Conservation (phyloP, 768 basidiomycete species). For the Pleurotus pulmonarius region DNA sequence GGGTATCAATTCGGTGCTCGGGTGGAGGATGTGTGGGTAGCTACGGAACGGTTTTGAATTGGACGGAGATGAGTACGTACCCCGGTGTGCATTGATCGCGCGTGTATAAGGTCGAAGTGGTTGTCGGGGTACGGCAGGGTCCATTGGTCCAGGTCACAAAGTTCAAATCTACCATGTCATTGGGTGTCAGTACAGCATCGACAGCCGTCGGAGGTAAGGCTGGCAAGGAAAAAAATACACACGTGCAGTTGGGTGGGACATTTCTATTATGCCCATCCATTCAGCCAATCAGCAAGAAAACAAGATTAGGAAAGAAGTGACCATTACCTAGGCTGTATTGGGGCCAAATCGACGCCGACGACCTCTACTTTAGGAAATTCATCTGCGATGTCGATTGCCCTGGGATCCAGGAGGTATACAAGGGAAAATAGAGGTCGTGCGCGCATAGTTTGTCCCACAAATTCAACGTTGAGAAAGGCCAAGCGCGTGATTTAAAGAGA, state of each 20-base stretch:
- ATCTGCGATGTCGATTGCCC: constrained; percentile 73
- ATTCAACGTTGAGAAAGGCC: neutral
- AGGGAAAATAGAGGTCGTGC: too few species aligned
- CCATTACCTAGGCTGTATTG: constrained; percentile 63
- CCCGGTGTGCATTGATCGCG: constrained; percentile 64
- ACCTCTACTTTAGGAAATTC: constrained; percentile 67
- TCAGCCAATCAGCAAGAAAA: constrained; percentile 7
- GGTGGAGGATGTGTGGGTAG: too few species aligned
- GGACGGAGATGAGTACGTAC: constrained; percentile 33
- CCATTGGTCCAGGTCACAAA: constrained; percentile 61
- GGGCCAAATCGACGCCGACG: constrained; percentile 68
- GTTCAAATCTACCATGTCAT: constrained; percentile 50
- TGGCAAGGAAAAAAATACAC: constrained; percentile 25
- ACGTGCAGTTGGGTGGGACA: constrained; percentile 74
- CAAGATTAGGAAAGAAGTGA: constrained; percentile 12
- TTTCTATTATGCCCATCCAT: constrained; percentile 29
- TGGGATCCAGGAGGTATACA: constrained; percentile 17
- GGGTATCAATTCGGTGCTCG: too few species aligned
- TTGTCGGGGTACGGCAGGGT: constrained; percentile 60
- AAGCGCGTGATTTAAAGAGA: constrained; percentile 4
- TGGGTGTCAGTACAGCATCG: neutral
- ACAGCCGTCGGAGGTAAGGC: neutral
- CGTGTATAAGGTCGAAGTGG: constrained; percentile 68
- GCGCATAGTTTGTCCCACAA: too few species aligned
- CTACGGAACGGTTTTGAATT: neutral